Evolutionary conservation across 176 grass and related monocot genomes (phyloP).

Genomic region (Miscanthus lutarioriparius): DNA sequence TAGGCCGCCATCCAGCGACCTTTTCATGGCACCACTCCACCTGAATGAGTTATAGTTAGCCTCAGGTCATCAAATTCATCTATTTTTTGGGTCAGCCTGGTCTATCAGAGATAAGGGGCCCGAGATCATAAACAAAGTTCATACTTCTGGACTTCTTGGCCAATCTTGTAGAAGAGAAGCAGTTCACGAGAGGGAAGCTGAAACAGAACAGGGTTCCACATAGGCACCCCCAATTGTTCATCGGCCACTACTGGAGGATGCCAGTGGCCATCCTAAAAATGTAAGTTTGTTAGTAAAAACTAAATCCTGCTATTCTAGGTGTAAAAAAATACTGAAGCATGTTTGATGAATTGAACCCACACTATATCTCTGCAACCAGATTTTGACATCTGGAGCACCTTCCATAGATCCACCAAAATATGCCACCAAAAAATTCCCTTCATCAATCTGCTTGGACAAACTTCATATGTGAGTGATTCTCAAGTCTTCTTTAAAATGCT

Average conservation of each 20-base stretch:
- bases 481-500: neutral
- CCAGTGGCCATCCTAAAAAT: conserved; percentile 70
- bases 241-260: conserved; percentile 64
- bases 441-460: conserved; percentile 52
- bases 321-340: conserved; percentile 11
- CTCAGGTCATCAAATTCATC: neutral
- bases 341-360: conserved; percentile 50
- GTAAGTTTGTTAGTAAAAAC: conserved; percentile 21
- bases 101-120: neutral
- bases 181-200: conserved; percentile 87
- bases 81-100: neutral
- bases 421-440: conserved; percentile 65
- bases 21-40: conserved; percentile 99
- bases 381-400: conserved; percentile 90
- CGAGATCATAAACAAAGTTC: conserved; percentile 12
- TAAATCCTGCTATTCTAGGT: neutral
- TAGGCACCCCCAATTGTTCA: conserved; percentile 75
- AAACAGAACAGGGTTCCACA: conserved; percentile 98
- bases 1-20: conserved; percentile 68
- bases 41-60: conserved; percentile 36
- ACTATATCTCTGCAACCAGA: conserved; percentile 90
- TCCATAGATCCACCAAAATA: conserved; percentile 88
- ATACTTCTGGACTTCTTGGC: conserved; percentile 87
- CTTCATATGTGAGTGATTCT: neutral
- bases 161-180: conserved; percentile 96